phyloP scores from a whole-genome alignment of 2,329 filamentous ascomycete species.

The Domatiomyces catenatus region DNA sequence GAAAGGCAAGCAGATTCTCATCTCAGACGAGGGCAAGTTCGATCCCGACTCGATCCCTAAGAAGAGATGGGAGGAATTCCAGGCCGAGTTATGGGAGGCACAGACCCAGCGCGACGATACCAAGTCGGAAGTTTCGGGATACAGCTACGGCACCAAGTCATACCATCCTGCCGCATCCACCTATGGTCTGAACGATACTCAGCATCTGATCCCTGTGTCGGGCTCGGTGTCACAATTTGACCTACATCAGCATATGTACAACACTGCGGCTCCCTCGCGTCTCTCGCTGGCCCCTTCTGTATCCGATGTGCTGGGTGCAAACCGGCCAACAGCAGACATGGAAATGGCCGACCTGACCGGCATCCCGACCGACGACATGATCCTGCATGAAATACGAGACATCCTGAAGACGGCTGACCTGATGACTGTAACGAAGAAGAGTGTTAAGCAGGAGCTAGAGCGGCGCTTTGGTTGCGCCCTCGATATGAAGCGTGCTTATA shows the following conservation, averaged over 20 bases:
- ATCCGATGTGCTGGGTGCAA: conserved; percentile 56
- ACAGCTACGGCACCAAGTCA: conserved; percentile 83
- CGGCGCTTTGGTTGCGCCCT: conserved; percentile 73
- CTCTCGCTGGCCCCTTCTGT: conserved; percentile 56
- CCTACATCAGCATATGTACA: conserved; percentile 32
- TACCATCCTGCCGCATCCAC: conserved; percentile 49
- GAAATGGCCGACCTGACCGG: conserved; percentile 61
- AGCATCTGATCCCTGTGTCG: conserved; percentile 36
- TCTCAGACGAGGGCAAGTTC: conserved; percentile 96
- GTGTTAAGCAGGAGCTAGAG: conserved; percentile 86
- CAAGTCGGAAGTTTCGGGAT: conserved; percentile 77
- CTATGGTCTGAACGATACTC: conserved; percentile 40
- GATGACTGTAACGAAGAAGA: conserved; percentile 98
- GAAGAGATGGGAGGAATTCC: conserved; percentile 99
- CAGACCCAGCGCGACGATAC: conserved; percentile 70
- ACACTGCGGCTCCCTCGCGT: conserved; percentile 37
- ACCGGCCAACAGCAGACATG: conserved; percentile 47
- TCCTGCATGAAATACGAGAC: conserved; percentile 86
- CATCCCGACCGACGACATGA: conserved; percentile 73
- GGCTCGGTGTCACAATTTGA: conserved; percentile 46
- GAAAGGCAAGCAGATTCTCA: conserved; percentile 76
- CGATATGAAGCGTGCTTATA: conserved; percentile 80
- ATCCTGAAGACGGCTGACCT: conserved; percentile 82
- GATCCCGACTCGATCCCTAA: conserved; percentile 82
- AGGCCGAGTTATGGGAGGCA: conserved; percentile 92